Evolutionary conservation across 108 stramenopile species (phyloP), one percentile per base, ranked within the genome.

Genomic region (Thalassiosira profunda): DNA sequence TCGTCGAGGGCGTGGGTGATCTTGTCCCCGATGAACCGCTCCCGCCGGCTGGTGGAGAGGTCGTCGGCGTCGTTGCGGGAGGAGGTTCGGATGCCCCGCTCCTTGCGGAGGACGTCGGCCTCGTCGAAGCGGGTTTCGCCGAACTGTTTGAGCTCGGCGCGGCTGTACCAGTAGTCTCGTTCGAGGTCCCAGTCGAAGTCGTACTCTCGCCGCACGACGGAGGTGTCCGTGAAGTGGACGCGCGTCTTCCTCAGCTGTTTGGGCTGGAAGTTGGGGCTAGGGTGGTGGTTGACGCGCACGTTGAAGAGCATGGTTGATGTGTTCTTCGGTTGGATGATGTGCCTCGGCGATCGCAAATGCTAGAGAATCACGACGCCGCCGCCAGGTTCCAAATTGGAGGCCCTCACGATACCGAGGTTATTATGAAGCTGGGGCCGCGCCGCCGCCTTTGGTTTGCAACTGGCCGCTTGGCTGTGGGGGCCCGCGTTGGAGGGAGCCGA

Each of bases 111-210:
- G 20, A 58, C 58, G 29, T 70, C 58, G 58, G 69, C 69, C n/a
- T 70, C 69, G 31, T 70, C 58, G 58, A 59, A 70, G 1, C 69
- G 58, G 10, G 31, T 25, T 31, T 70, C 69, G 26, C 51, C 60
- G 38, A 70, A 48, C 8, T 9, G n/a, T 30, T 70, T 70, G 4
- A 70, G 46, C 23, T 70, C 69, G 15, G 0, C 44, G 10, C 43
- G 18, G 46, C 23, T 38, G 35, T 34, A 70, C 69, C 69, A 70
- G 31, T 58, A 51, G 1, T 17, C 47, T 25, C 28, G 14, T 37
- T 70, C 69, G 17, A 70, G 33, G 11, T 31, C 42, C 69, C 69
- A 70, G 69, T 70, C 58, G 58, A 70, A 70, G 47, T 43, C 42
- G 21, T 70, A 70, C 20, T 35, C 25, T 36, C 41, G 69, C 18